Conservation (phyloP, 2,329 filamentous ascomycete genomes). For the Rhexocercosporidium sp. region DNA sequence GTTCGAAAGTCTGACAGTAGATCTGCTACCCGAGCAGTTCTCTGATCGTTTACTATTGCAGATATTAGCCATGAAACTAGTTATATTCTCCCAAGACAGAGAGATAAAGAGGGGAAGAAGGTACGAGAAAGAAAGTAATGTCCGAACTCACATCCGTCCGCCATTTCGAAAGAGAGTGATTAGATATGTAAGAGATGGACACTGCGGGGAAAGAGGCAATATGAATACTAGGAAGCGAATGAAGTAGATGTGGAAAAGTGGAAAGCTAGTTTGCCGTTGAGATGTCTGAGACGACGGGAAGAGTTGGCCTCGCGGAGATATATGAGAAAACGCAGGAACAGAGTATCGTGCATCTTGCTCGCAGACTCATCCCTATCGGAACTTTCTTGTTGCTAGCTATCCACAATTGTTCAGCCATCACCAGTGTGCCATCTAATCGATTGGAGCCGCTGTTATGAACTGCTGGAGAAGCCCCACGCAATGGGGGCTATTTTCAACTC, state of each 20-base stretch:
- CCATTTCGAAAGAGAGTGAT: conserved; percentile 35
- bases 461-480: conserved; percentile 29
- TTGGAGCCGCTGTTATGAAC: conserved; percentile 23
- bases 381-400: conserved; percentile 37
- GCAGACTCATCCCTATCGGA: conserved; percentile 18
- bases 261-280: conserved; percentile 27
- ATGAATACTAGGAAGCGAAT: conserved; percentile 20
- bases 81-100: conserved; percentile 10
- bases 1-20: conserved; percentile 65
- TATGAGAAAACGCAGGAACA: conserved; percentile 34
- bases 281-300: conserved; percentile 26
- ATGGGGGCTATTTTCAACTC: conserved; percentile 30
- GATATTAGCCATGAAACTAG: conserved; percentile 22
- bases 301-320: conserved; percentile 29
- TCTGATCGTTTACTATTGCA: conserved; percentile 62
- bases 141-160: conserved; percentile 41
- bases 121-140: conserved; percentile 27
- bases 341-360: conserved; percentile 17
- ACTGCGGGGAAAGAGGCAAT: conserved; percentile 7
- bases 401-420: conserved; percentile 33
- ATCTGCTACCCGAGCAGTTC: conserved; percentile 64
- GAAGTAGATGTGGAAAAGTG: conserved; percentile 25
- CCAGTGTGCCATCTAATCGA: conserved; percentile 20
- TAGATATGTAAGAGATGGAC: conserved; percentile 16
- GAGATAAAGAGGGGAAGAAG: conserved; percentile 16